These are phyloP conservation scores for Colletotrichum higginsianum DNA, from an alignment of 2,329 filamentous ascomycete genomes.

Conservation along the genomic window DNA sequence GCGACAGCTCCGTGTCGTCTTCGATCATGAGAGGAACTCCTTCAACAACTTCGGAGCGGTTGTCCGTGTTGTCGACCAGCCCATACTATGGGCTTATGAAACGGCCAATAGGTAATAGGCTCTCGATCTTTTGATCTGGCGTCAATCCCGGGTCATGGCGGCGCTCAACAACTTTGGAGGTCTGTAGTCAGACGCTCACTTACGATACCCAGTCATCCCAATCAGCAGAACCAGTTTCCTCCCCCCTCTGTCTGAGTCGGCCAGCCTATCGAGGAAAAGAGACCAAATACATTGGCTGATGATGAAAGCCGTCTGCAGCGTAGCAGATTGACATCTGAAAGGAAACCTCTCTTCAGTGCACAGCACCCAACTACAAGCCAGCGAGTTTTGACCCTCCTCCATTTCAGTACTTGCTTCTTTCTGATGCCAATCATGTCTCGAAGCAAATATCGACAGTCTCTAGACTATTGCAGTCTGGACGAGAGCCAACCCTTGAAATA, in stretches of 20 bases:
- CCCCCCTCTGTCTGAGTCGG: neutral
- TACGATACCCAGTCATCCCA: neutral
- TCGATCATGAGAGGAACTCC: neutral
- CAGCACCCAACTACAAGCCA: too few species aligned
- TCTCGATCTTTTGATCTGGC: neutral
- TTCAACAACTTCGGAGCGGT: neutral
- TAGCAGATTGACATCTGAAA: neutral
- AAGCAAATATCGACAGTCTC: neutral
- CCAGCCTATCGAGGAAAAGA: neutral
- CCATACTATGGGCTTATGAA: neutral
- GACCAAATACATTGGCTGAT: neutral
- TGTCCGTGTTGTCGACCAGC: neutral
- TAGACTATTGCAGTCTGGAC: neutral
- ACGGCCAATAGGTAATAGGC: neutral
- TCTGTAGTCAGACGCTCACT: neutral
- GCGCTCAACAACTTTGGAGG: too few species aligned
- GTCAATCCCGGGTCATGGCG: too few species aligned
- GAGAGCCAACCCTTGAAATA: neutral
- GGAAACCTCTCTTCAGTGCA: too few species aligned
- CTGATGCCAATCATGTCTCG: too few species aligned
- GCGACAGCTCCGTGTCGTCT: neutral
- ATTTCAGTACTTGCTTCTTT: too few species aligned
- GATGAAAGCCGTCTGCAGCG: neutral
- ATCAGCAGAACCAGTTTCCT: constrained; percentile 6
- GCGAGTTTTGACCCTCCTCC: too few species aligned